Evolutionary conservation across 345 rosid genomes (phyloP).

Genomic region (Kernera saxatilis): DNA sequence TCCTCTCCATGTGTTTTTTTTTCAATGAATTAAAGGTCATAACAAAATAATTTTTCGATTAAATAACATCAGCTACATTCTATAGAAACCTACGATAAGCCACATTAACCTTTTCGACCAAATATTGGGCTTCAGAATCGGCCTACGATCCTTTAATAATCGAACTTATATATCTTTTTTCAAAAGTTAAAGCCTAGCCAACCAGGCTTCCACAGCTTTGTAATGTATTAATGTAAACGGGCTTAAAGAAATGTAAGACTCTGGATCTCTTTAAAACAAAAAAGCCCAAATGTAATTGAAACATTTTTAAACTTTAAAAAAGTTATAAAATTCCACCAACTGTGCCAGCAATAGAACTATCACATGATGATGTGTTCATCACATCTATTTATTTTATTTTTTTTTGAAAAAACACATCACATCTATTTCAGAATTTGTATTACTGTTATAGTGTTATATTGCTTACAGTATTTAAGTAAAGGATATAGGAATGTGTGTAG

Average conservation of each 20-base stretch:
- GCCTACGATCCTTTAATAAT: not conserved
- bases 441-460: not conserved
- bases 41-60: no score
- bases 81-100: not conserved
- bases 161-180: not conserved
- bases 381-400: no score
- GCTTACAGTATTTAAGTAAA: not conserved
- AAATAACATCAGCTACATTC: not conserved
- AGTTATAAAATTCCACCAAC: not conserved
- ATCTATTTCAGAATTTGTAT: not conserved
- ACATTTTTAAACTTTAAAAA: not conserved
- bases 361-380: not conserved
- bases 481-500: slow-evolving; percentile 3
- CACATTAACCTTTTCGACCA: not conserved
- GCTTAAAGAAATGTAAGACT: not conserved
- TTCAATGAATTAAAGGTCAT: no score
- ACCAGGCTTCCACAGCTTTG: not conserved
- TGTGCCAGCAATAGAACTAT: not conserved
- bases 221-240: not conserved
- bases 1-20: no score
- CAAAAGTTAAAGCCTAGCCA: not conserved
- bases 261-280: not conserved
- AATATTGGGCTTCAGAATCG: not conserved
- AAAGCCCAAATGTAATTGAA: not conserved
- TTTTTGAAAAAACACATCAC: no score